Evolutionary conservation across 225 moss, liverwort and hornwort genomes (phyloP).

Genomic region (Anthoceros angustus): DNA sequence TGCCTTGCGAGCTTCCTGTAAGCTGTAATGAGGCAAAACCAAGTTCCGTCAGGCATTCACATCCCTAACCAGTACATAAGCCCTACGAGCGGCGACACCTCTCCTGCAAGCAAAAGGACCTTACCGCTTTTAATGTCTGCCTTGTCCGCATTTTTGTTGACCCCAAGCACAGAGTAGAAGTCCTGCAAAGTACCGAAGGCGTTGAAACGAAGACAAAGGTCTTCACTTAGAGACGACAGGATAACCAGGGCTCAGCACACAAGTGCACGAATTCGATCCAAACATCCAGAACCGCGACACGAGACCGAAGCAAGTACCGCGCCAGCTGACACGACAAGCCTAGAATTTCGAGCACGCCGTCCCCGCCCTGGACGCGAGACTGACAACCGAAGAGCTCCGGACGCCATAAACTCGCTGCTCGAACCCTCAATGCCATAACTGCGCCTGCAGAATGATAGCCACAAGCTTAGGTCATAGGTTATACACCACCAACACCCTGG

Average conservation of each 20-base stretch:
- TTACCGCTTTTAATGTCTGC: constrained; percentile 41
- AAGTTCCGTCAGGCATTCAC: neutral
- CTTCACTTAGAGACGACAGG: neutral
- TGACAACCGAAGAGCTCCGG: neutral
- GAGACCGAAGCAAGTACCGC: constrained; percentile 15
- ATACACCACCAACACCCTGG: too few species aligned
- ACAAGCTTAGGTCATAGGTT: too few species aligned
- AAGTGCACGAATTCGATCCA: neutral
- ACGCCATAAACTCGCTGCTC: neutral
- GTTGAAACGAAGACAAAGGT: neutral
- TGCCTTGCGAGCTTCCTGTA: constrained; percentile 87
- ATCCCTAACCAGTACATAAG: constrained; percentile 1
- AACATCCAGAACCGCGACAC: neutral
- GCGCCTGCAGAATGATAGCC: neutral
- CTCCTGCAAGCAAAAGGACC: neutral
- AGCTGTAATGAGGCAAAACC: constrained; percentile 29
- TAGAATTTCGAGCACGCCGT: constrained; percentile 9
- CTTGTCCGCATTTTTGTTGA: constrained; percentile 54
- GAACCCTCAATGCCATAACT: neutral
- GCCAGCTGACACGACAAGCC: constrained; percentile 22
- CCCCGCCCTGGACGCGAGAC: neutral
- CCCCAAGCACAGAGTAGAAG: constrained; percentile 69
- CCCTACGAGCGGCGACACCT: constrained; percentile 7
- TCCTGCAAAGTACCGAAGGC: constrained; percentile 28
- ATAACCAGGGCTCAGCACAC: neutral